A percentile compares a stretch with the other conserved stretches of the same genome.
Conservation (phyloP, 352 stramenopile genomes). For the Phytophthora cryptogea region DNA sequence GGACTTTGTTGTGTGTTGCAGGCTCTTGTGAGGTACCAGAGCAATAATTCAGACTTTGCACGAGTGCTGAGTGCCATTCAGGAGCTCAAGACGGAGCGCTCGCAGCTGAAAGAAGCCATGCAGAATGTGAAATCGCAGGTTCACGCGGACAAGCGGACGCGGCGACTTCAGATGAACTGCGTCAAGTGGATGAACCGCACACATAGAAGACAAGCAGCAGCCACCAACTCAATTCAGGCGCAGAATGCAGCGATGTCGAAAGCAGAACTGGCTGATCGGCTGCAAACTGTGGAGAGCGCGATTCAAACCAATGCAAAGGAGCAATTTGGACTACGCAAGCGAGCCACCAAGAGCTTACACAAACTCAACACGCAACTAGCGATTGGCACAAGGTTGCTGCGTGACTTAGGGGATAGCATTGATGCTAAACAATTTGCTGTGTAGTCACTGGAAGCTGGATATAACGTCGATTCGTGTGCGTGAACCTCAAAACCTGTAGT, state of each 20-base stretch:
- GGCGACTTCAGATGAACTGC: slow-evolving; percentile 69
- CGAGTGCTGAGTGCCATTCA: slow-evolving; percentile 42
- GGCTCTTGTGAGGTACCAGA: slow-evolving; percentile 37
- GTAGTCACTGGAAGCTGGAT: slow-evolving; percentile 2
- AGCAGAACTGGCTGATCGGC: slow-evolving; percentile 44
- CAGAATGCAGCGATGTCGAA: slow-evolving; percentile 52
- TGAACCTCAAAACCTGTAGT: background rate
- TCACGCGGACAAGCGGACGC: slow-evolving; percentile 55
- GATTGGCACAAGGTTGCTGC: slow-evolving; percentile 39
- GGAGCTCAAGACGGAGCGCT: slow-evolving; percentile 51
- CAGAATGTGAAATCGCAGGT: slow-evolving; percentile 46
- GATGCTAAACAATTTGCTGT: slow-evolving; percentile 1
- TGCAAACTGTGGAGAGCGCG: slow-evolving; percentile 45
- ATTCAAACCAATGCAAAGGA: slow-evolving; percentile 47
- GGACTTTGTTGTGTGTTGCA: slow-evolving; percentile 20
- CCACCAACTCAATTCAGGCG: slow-evolving; percentile 38
- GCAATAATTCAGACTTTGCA: slow-evolving; percentile 43
- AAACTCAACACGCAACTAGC: slow-evolving; percentile 50
- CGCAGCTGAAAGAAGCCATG: slow-evolving; percentile 54
- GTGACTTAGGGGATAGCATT: slow-evolving; percentile 24
- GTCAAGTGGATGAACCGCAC: slow-evolving; percentile 72
- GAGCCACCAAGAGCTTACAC: slow-evolving; percentile 57
- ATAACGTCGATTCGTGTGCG: background rate
- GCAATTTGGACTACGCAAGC: slow-evolving; percentile 54
- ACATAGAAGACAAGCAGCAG: slow-evolving; percentile 44